Evolutionary conservation across 352 stramenopile species (phyloP).

Genomic region (Phytophthora ohioensis): DNA sequence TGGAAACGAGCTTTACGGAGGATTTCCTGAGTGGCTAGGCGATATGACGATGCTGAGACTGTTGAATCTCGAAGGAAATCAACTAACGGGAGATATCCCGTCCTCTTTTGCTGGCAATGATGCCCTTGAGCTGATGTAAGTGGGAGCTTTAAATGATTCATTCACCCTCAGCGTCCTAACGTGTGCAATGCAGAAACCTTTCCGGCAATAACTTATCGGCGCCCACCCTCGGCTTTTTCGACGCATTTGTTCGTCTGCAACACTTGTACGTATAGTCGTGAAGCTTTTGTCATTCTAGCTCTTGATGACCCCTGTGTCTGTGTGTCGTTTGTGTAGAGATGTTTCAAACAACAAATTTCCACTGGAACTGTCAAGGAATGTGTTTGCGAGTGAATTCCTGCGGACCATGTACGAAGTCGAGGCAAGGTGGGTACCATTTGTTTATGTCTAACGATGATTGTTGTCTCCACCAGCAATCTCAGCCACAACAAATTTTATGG

Average conservation of each 20-base stretch:
- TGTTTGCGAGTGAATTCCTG: constrained; percentile 61
- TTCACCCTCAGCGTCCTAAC: not conserved
- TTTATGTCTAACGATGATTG: constrained; percentile 12
- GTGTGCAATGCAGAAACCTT: constrained; percentile 40
- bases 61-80: constrained; percentile 64
- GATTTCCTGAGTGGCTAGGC: constrained; percentile 67
- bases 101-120: constrained; percentile 64
- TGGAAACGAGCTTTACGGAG: constrained; percentile 56
- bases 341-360: constrained; percentile 58
- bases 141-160: not conserved
- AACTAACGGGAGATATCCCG: constrained; percentile 52
- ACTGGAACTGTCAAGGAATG: constrained; percentile 36
- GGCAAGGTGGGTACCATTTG: no score
- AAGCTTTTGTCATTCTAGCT: not conserved
- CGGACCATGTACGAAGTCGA: constrained; percentile 52
- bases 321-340: constrained; percentile 37
- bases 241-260: constrained; percentile 46
- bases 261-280: constrained; percentile 39
- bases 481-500: constrained; percentile 62
- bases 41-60: constrained; percentile 72
- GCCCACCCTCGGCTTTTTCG: constrained; percentile 44
- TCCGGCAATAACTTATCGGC: constrained; percentile 49
- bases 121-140: constrained; percentile 71
- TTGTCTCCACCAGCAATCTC: constrained; percentile 47
- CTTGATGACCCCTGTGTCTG: not conserved